Evolutionary conservation across 371 early-diverging fungal species (phyloP).

Genomic region (Mucor irregularis): DNA sequence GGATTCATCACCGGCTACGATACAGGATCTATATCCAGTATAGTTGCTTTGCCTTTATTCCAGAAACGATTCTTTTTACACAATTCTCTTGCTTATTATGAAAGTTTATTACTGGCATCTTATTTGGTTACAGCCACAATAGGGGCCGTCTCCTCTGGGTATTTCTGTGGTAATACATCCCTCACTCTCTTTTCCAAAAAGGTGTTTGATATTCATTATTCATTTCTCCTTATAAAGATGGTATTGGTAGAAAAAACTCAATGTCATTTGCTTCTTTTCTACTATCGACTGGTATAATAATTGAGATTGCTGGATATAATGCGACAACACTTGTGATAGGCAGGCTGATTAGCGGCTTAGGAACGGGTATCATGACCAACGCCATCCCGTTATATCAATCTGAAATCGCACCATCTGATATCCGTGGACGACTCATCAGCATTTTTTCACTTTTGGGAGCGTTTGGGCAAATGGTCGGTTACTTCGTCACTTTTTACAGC

Average conservation of each 20-base stretch:
- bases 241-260: slow-evolving; percentile 35
- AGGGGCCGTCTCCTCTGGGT: slow-evolving; percentile 42
- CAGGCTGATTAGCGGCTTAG: slow-evolving; percentile 38
- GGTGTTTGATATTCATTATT: too few species aligned
- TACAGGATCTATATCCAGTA: slow-evolving; percentile 19
- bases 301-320: slow-evolving; percentile 33
- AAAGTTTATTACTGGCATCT: slow-evolving; percentile 36
- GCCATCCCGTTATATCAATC: slow-evolving; percentile 43
- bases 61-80: slow-evolving; percentile 14
- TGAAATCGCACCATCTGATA: slow-evolving; percentile 72
- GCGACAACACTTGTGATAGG: slow-evolving; percentile 27
- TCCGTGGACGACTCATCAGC: slow-evolving; percentile 46
- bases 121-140: slow-evolving; percentile 43
- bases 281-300: slow-evolving; percentile 33
- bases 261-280: slow-evolving; percentile 30
- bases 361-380: slow-evolving; percentile 46
- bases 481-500: slow-evolving; percentile 41
- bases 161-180: slow-evolving; percentile 43
- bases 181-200: too few species aligned
- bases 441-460: slow-evolving; percentile 33
- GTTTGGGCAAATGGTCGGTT: slow-evolving; percentile 45
- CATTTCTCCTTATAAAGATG: slow-evolving; percentile 21
- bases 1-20: slow-evolving; percentile 20
- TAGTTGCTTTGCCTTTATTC: slow-evolving; percentile 20
- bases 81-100: slow-evolving; percentile 36